These are phyloP conservation scores for Paralagenidium karlingii DNA, from an alignment of 352 stramenopile species.

Conservation along the genomic window DNA sequence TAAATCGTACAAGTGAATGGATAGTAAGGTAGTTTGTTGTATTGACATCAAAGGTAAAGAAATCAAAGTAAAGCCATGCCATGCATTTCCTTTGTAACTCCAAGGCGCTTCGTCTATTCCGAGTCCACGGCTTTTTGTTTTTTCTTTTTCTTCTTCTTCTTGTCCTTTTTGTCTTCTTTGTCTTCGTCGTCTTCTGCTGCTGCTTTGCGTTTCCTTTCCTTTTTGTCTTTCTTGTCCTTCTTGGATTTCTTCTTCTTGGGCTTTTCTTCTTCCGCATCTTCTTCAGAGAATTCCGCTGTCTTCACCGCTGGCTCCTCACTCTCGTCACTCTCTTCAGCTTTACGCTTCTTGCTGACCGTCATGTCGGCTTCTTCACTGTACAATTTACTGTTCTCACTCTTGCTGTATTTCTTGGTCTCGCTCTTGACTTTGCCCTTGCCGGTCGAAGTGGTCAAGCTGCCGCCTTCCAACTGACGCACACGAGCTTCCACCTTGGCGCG, in stretches of 20 bases:
- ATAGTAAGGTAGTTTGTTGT: too few species aligned
- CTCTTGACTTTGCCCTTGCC: constrained; percentile 87
- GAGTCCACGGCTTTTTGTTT: too few species aligned
- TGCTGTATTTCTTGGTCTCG: constrained; percentile 85
- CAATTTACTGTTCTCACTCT: constrained; percentile 48
- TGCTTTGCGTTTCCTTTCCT: too few species aligned
- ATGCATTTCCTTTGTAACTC: too few species aligned
- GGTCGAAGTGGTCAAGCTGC: constrained; percentile 67
- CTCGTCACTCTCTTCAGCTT: constrained; percentile 44
- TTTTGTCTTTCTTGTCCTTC: constrained; percentile 47
- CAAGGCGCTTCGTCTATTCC: too few species aligned
- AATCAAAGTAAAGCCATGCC: too few species aligned
- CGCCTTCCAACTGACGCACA: constrained; percentile 96
- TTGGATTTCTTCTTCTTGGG: constrained; percentile 83
- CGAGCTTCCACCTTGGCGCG: constrained; percentile 97
- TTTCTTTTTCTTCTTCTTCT: too few species aligned
- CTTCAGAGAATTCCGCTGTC: constrained; percentile 11
- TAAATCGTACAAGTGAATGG: too few species aligned
- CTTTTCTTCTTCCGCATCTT: constrained; percentile 58
- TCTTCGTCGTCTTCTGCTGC: too few species aligned
- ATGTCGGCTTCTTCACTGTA: constrained; percentile 97
- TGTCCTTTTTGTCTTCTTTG: too few species aligned
- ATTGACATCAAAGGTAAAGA: too few species aligned
- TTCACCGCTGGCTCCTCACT: constrained; percentile 49
- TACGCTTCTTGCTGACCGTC: constrained; percentile 86